phyloP scores from a whole-genome alignment of 495 filamentous ascomycete genomes.

The Polyplosphaeria fusca region DNA sequence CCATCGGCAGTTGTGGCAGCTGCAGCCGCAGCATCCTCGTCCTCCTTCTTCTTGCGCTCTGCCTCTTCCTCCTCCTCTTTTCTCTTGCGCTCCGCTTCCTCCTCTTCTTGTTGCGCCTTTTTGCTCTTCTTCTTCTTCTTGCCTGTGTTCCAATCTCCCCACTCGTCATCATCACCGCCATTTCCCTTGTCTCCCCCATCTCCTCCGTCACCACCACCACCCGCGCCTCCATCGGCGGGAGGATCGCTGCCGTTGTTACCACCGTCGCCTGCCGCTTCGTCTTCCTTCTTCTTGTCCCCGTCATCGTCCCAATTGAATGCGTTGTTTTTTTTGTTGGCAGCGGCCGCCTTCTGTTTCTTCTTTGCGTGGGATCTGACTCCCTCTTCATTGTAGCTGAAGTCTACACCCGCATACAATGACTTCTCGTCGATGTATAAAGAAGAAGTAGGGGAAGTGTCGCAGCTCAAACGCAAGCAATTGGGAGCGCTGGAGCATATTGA shows the following conservation, averaged over 20 bases:
- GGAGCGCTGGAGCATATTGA: conserved; percentile 24
- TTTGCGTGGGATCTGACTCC: conserved; percentile 33
- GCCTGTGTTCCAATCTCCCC: conserved; percentile 34
- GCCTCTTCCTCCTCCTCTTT: conserved; percentile 36
- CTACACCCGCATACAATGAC: conserved; percentile 22
- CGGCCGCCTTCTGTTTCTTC: conserved; percentile 37
- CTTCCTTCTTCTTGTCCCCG: conserved; percentile 50
- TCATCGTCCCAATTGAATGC: conserved; percentile 35
- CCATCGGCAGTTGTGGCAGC: conserved; percentile 13
- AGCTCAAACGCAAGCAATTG: conserved; percentile 30
- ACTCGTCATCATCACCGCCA: conserved; percentile 35
- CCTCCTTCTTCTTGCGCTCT: conserved; percentile 39
- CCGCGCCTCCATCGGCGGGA: conserved; percentile 34
- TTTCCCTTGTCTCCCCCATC: conserved; percentile 43
- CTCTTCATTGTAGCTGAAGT: conserved; percentile 28
- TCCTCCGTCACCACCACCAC: conserved; percentile 34
- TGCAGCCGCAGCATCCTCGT: conserved; percentile 41
- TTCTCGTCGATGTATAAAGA: conserved; percentile 31
- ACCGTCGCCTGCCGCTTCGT: conserved; percentile 38
- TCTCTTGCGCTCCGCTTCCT: conserved; percentile 38
- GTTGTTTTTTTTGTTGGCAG: conserved; percentile 13
- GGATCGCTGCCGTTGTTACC: conserved; percentile 40
- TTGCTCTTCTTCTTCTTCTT: conserved; percentile 37
- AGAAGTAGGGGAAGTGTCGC: conserved; percentile 25
- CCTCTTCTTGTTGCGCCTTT: conserved; percentile 37